A percentile compares a stretch with the other conserved stretches of the same genome.
phyloP scores from a whole-genome alignment of 768 basidiomycete genomes.

The Polyporus arcularius region DNA sequence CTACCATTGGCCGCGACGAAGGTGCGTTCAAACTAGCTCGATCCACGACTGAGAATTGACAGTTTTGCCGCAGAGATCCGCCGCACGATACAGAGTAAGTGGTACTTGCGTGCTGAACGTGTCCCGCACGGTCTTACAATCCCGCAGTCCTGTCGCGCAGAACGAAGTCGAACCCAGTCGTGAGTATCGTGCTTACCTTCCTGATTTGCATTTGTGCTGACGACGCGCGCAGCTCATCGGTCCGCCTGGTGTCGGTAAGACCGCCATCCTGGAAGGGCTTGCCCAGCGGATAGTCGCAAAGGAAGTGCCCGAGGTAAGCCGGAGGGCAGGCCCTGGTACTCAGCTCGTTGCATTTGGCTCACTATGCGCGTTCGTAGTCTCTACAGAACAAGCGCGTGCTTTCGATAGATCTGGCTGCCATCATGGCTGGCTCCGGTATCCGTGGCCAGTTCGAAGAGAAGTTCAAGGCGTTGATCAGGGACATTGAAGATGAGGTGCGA shows the following conservation, averaged over 20 bases:
- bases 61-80: slow-evolving; percentile 64
- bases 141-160: slow-evolving; percentile 73
- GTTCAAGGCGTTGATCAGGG: slow-evolving; percentile 86
- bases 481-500: slow-evolving; percentile 81
- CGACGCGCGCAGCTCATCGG: slow-evolving; percentile 60
- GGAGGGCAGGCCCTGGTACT: background rate
- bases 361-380: slow-evolving; percentile 48
- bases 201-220: background rate
- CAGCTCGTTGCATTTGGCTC: background rate
- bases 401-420: slow-evolving; percentile 78
- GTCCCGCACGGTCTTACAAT: background rate
- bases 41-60: background rate
- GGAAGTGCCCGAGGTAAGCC: slow-evolving; percentile 84
- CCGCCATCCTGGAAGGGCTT: slow-evolving; percentile 88
- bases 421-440: slow-evolving; percentile 89
- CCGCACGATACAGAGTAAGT: slow-evolving; percentile 85
- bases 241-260: slow-evolving; percentile 91
- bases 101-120: background rate
- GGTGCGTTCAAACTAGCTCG: slow-evolving; percentile 39
- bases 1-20: slow-evolving; percentile 87
- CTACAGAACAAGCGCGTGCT: slow-evolving; percentile 87
- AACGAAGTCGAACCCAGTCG: slow-evolving; percentile 93
- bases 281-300: slow-evolving; percentile 84
- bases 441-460: slow-evolving; percentile 93
- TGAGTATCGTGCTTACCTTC: slow-evolving; percentile 34